Evolutionary conservation across 208 protist species (phyloP).

Genomic region (Trichomonas gallinae): DNA sequence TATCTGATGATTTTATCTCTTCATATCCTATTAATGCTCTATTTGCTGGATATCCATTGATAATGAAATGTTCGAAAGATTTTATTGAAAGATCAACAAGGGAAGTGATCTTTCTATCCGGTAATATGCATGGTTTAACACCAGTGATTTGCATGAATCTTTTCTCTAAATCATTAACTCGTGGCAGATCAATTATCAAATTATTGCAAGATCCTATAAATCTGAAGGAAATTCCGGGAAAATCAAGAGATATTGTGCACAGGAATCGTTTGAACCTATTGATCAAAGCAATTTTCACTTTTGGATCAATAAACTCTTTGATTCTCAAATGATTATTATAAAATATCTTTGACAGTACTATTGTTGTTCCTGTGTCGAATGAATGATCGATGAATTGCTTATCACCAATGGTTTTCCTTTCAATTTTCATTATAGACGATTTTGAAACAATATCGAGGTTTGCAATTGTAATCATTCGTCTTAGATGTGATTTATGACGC

Average conservation of each 20-base stretch:
- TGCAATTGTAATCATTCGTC: neutral
- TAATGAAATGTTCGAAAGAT: neutral
- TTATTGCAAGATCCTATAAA: neutral
- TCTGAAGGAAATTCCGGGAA: neutral
- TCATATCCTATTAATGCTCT: neutral
- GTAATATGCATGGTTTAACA: neutral
- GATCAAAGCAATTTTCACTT: neutral
- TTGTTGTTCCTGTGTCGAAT: neutral
- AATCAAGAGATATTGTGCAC: neutral
- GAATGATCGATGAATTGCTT: neutral
- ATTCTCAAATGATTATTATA: neutral
- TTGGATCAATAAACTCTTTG: neutral
- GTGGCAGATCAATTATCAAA: neutral
- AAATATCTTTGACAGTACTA: neutral
- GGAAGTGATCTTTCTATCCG: neutral
- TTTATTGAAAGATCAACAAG: neutral
- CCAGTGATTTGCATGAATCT: neutral
- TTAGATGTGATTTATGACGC: neutral
- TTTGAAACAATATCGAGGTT: neutral
- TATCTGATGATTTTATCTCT: neutral
- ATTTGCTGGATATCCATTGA: neutral
- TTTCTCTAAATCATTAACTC: neutral
- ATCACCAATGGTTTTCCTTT: neutral
- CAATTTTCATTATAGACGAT: neutral
- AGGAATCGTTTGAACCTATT: neutral